Conservation (phyloP, 169 alveolate genomes). For the Gregarina niphandrodes region DNA sequence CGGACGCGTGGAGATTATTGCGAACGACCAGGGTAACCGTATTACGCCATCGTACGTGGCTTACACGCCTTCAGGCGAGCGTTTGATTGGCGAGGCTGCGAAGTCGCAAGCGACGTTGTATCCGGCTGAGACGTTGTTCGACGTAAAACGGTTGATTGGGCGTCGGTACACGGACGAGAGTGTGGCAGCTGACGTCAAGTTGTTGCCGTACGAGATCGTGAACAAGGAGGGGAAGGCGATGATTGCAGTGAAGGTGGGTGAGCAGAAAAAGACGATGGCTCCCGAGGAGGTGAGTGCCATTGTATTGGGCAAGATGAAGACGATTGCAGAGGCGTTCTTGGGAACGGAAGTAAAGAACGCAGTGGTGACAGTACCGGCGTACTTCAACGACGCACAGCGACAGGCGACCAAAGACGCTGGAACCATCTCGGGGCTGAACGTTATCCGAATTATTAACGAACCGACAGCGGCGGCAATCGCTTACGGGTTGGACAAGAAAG, state of each 20-base stretch:
- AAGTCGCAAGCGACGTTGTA: conserved; percentile 84
- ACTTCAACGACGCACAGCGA: conserved; percentile 95
- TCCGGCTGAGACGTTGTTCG: conserved; percentile 84
- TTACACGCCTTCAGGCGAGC: conserved; percentile 75
- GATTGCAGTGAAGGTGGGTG: conserved; percentile 65
- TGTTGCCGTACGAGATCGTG: conserved; percentile 75
- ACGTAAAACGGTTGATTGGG: conserved; percentile 91
- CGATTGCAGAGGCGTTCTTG: conserved; percentile 81
- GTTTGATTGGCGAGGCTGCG: conserved; percentile 89
- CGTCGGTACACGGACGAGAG: conserved; percentile 77
- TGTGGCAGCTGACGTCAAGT: conserved; percentile 75
- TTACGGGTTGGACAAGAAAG: conserved; percentile 86
- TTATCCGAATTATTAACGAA: conserved; percentile 86
- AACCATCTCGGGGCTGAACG: conserved; percentile 89
- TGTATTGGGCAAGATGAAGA: conserved; percentile 85
- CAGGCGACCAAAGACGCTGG: conserved; percentile 98
- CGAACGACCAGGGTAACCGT: conserved; percentile 56
- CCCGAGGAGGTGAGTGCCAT: conserved; percentile 96
- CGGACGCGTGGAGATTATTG: conserved; percentile 82
- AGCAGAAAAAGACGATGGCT: conserved; percentile 63
- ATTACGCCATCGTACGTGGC: conserved; percentile 89
- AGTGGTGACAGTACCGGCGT: conserved; percentile 87
- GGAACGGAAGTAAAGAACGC: conserved; percentile 81
- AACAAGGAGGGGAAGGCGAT: conserved; percentile 76
- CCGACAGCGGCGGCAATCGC: conserved; percentile 99